phyloP scores from a whole-genome alignment of 305 asterid genomes.

The Fraxinus latifolia region DNA sequence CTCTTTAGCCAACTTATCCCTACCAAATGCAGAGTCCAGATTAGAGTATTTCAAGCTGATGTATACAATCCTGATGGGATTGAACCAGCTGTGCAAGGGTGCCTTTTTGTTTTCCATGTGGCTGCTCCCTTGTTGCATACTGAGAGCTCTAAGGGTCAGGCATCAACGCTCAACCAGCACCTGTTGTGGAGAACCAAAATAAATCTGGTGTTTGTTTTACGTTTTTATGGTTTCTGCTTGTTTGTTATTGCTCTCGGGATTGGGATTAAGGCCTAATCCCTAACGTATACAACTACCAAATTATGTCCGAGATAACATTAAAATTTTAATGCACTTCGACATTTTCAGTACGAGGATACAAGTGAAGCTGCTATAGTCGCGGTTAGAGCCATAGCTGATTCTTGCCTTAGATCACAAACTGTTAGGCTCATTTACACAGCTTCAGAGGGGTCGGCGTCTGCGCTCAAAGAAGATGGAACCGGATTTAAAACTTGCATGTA shows the following conservation, averaged over 20 bases:
- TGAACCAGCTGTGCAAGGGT: neutral
- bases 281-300: too few relatives aligned
- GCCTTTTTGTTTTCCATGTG: slow-evolving; percentile 17
- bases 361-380: slow-evolving; percentile 33
- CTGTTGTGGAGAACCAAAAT: neutral
- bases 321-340: neutral
- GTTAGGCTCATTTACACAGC: slow-evolving; percentile 36
- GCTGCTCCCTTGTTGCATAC: slow-evolving; percentile 19
- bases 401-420: slow-evolving; percentile 28
- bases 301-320: neutral
- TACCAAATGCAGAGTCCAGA: slow-evolving; percentile 23
- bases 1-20: slow-evolving; percentile 9
- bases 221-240: too few relatives aligned
- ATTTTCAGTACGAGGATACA: slow-evolving; percentile 27
- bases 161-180: neutral
- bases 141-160: slow-evolving; percentile 5
- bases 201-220: neutral
- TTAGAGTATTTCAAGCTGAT: slow-evolving; percentile 25
- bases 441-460: slow-evolving; percentile 31
- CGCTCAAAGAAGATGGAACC: slow-evolving; percentile 32
- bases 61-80: slow-evolving; percentile 19
- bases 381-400: slow-evolving; percentile 24
- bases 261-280: neutral
- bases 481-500: slow-evolving; percentile 35
- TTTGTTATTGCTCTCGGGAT: neutral